Conservation (phyloP, 495 filamentous ascomycete species). For the Penicillium macrosclerotiorum region DNA sequence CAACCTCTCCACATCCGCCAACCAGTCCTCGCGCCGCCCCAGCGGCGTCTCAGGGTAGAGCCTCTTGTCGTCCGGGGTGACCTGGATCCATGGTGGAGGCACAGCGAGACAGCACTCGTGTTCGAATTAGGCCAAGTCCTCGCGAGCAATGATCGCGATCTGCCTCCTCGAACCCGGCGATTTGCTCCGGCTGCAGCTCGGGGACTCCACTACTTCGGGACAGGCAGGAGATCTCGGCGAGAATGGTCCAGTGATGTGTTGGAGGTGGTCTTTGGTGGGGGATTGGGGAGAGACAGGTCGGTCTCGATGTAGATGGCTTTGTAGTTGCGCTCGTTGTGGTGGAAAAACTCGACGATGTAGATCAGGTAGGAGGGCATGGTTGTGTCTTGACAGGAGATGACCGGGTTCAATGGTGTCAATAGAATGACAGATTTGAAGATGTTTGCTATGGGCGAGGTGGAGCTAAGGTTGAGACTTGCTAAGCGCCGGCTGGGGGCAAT, state of each 20-base stretch:
- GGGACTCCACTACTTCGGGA: conserved; percentile 3
- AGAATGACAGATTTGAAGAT: no score
- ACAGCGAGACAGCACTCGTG: conserved; percentile 4
- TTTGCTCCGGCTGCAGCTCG: conserved; percentile 1
- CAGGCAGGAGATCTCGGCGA: conserved; percentile 9
- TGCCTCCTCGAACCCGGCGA: conserved; percentile 5
- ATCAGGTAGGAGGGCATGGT: conserved; percentile 4
- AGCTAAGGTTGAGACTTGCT: no score
- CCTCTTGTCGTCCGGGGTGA: neutral
- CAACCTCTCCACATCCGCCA: conserved; percentile 16
- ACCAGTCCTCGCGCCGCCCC: conserved; percentile 9
- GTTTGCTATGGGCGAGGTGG: no score
- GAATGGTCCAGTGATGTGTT: conserved; percentile 13
- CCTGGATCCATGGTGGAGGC: conserved; percentile 7
- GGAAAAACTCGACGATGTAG: conserved; percentile 7
- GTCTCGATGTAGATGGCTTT: conserved; percentile 15
- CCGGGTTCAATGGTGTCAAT: no score
- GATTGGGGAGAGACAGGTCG: neutral
- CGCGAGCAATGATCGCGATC: conserved; percentile 7
- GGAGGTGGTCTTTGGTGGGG: neutral
- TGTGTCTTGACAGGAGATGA: neutral
- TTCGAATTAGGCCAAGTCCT: conserved; percentile 1
- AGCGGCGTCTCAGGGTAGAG: conserved; percentile 11
- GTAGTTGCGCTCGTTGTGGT: conserved; percentile 5
- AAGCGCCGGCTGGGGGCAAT: no score